A percentile compares a stretch with the other conserved stretches of the same genome.
phyloP scores from a whole-genome alignment of 2,329 filamentous ascomycete genomes.

The Aureobasidium subglaciale region DNA sequence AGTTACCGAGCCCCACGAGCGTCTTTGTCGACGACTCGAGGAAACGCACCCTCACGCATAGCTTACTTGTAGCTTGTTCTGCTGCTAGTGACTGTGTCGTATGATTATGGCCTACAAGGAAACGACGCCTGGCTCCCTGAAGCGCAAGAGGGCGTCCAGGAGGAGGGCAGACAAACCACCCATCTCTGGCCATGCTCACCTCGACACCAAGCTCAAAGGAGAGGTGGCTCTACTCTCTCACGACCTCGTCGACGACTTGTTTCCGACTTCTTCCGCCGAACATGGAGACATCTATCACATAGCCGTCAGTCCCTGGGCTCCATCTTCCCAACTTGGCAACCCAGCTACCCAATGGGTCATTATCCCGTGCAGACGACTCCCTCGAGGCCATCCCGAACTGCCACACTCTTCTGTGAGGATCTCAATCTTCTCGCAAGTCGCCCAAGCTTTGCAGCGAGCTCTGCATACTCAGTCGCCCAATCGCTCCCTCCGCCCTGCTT shows the following conservation, averaged over 20 bases:
- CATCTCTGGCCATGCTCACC: slow-evolving; percentile 69
- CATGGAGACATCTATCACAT: slow-evolving; percentile 39
- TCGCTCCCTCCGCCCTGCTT: slow-evolving; percentile 59
- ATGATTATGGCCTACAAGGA: slow-evolving; percentile 38
- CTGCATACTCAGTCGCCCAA: slow-evolving; percentile 13
- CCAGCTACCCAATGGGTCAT: slow-evolving; percentile 74
- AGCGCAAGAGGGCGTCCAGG: slow-evolving; percentile 44
- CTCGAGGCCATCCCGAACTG: slow-evolving; percentile 47
- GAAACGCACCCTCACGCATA: neutral
- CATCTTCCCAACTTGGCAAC: slow-evolving; percentile 41
- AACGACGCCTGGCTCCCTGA: slow-evolving; percentile 39
- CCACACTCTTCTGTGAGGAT: slow-evolving; percentile 74
- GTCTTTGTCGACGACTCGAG: neutral
- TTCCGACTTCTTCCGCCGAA: slow-evolving; percentile 42
- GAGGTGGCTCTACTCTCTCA: slow-evolving; percentile 81
- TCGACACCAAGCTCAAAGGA: slow-evolving; percentile 78
- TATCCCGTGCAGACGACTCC: slow-evolving; percentile 58
- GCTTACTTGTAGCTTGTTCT: neutral
- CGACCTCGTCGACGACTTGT: slow-evolving; percentile 76
- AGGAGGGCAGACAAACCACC: slow-evolving; percentile 59
- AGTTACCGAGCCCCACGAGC: slow-evolving; percentile 1
- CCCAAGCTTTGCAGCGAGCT: slow-evolving; percentile 55
- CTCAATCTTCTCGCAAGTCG: slow-evolving; percentile 60
- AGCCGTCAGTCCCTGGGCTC: slow-evolving; percentile 67
- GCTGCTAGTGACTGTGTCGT: neutral